phyloP scores from a whole-genome alignment of 2,329 filamentous ascomycete genomes.

The Calonectria honghensis region DNA sequence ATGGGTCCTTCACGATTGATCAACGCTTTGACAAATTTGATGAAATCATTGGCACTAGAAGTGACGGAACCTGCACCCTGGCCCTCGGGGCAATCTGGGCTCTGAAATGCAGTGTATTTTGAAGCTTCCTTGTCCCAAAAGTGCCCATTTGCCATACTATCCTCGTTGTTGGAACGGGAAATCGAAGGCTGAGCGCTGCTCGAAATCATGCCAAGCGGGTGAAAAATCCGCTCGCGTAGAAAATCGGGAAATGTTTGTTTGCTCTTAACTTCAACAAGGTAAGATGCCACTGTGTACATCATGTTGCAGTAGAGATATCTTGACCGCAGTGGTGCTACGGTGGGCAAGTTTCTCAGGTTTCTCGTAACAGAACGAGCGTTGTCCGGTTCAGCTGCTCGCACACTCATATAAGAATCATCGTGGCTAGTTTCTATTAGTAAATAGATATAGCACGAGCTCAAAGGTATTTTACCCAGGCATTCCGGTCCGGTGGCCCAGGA shows the following conservation, averaged over 20 bases:
- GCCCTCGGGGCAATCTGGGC: constrained; percentile 50
- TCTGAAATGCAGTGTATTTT: constrained; percentile 24
- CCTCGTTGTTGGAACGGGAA: constrained; percentile 42
- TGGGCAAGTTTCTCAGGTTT: constrained; percentile 54
- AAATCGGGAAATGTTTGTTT: constrained; percentile 48
- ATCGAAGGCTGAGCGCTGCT: constrained; percentile 51
- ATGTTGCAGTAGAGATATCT: constrained; percentile 55
- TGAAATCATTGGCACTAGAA: constrained; percentile 55
- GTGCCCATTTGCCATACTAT: constrained; percentile 42
- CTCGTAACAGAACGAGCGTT: constrained; percentile 51
- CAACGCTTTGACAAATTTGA: constrained; percentile 56
- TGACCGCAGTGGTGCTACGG: constrained; percentile 49
- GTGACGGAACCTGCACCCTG: constrained; percentile 57
- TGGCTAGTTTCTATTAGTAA: constrained; percentile 41
- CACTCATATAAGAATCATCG: constrained; percentile 51
- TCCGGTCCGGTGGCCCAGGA: constrained; percentile 53
- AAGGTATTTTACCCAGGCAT: constrained; percentile 46
- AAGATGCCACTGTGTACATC: constrained; percentile 54
- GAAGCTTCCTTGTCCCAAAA: constrained; percentile 36
- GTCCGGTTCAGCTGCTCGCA: constrained; percentile 44
- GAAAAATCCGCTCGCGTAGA: constrained; percentile 50
- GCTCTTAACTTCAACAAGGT: constrained; percentile 51
- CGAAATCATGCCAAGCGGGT: constrained; percentile 53
- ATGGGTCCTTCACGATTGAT: constrained; percentile 52
- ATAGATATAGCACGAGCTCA: not conserved